Evolutionary conservation across 164 flowering plant species (phyloP), one percentile per base, ranked within the genome.

Genomic region (Echeveria elegans): DNA sequence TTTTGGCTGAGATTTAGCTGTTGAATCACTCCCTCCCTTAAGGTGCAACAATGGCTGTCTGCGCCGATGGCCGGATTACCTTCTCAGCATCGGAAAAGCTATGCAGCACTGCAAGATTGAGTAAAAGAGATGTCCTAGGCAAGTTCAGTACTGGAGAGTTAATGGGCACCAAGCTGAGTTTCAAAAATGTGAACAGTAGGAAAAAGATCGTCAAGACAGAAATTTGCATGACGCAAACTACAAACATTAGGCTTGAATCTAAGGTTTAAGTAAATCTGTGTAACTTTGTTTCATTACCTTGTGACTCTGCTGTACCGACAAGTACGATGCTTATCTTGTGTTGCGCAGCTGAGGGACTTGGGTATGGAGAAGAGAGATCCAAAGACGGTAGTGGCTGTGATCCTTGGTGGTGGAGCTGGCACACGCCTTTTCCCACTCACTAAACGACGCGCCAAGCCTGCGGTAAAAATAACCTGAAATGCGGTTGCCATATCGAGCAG

Each of bases 401-500:
- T n/a, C n/a, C n/a, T n/a, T n/a, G 94, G 96, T 63, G 96, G 94
- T 38, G 96, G 96, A 23, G 96, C 94, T 10, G 97, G 97, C 31
- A 90, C 97, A 72, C 88, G 94, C 30, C 81, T 90, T 16, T 86
- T 88, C 72, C 97, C 97, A 70, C 92, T 90, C 45, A 90, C 94
- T 10, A 80, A 86, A 75, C 77, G 65, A 75, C 79, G 97, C 75
- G 86, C 97, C n/a, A 90, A 90, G 68, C 97, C 97, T 3, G 97
- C 94, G 38, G 97, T 88, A 83, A 78, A 82, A n/a, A n/a, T n/a
- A n/a, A n/a, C n/a, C n/a, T n/a, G n/a, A n/a, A n/a, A n/a, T n/a
- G n/a, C n/a, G n/a, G n/a, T n/a, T n/a, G n/a, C n/a, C n/a, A n/a
- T n/a, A n/a, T n/a, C n/a, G n/a, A n/a, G n/a, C n/a, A n/a, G n/a